Evolutionary conservation across 805 yeast species (phyloP), one percentile per base, ranked within the genome.

Genomic region (Yarrowia sp.): DNA sequence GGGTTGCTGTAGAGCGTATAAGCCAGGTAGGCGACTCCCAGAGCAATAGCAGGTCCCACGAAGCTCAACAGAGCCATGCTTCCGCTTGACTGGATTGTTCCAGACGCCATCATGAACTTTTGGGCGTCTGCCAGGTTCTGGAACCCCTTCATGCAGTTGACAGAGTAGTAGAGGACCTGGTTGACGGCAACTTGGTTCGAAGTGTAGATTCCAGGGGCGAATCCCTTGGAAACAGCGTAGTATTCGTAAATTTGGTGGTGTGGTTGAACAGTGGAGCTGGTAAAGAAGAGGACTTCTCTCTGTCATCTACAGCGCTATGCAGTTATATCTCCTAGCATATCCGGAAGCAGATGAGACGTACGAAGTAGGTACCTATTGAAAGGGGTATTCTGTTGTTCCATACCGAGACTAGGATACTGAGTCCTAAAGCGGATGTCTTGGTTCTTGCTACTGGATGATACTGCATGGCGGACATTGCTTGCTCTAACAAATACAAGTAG

Each of bases 71-170:
- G 22, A 18, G 33, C 33, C 49, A 27, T 27, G 3, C 24, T 16
- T 6, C 46, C 46, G 2, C 14, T n/a, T 1, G 46, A n/a, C 9
- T 44, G 49, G 24, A 27, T 27, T 4, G 22, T 1, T 16, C 49
- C 49, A 0, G 53, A 32, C 1, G 36, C 25, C 24, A 29, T 14
- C 36, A 46, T 29, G 25, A 46, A 46, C 35, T 29, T 12, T 13
- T 46, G 36, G 8, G 53, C 36, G 4, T 29, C 53, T 0, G 36
- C 13, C 14, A 42, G 18, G 14, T 12, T 21, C 18, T 19, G 18
- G 36, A 29, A 46, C 1, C 35, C 53, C 36, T 46, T 46, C 53
- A 46, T 46, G 14, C 53, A 46, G 53, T 46, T 46, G 53, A 14
- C 53, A 6, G 36, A 46, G 36, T 29, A 46, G 53, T 46, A 29